A percentile compares a stretch with the other conserved stretches of the same genome.
Evolutionary conservation across 768 basidiomycete genomes (phyloP).

Genomic region (Cubamyces lactineus): DNA sequence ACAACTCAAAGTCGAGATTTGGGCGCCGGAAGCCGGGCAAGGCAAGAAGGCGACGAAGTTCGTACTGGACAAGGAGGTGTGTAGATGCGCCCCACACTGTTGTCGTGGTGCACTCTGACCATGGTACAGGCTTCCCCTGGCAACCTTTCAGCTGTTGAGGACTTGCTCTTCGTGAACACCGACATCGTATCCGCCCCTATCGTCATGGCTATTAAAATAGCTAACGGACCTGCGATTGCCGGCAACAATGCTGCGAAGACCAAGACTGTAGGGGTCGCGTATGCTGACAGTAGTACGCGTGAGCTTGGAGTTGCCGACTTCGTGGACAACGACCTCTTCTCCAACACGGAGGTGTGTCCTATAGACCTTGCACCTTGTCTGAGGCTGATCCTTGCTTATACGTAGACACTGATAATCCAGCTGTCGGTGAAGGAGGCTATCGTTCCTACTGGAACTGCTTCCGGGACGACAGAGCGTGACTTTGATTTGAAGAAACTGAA

Average conservation of each 20-base stretch:
- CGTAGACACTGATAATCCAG: conserved; percentile 90
- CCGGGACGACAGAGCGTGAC: conserved; percentile 78
- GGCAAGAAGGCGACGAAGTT: conserved; percentile 80
- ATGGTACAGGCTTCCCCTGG: conserved; percentile 68
- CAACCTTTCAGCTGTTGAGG: conserved; percentile 59
- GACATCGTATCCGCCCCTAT: conserved; percentile 86
- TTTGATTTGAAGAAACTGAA: conserved; percentile 87
- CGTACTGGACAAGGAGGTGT: conserved; percentile 77
- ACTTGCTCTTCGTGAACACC: conserved; percentile 72
- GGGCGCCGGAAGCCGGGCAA: conserved; percentile 71
- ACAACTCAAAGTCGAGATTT: conserved; percentile 93
- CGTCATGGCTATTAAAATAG: conserved; percentile 85
- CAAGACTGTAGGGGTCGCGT: conserved; percentile 84
- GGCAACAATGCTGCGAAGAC: conserved; percentile 56
- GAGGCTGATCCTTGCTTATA: background rate
- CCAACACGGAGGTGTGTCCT: conserved; percentile 80
- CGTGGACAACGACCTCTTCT: conserved; percentile 92
- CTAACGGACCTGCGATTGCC: conserved; percentile 49
- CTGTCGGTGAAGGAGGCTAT: conserved; percentile 97
- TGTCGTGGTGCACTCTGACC: background rate
- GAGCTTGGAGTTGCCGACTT: conserved; percentile 91
- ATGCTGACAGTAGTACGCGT: conserved; percentile 85
- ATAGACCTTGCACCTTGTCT: background rate
- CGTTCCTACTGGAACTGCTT: conserved; percentile 71
- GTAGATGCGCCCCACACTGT: conserved; percentile 19